Evolutionary conservation across 805 yeast genomes (phyloP).

Genomic region (Priceomyces castillae): DNA sequence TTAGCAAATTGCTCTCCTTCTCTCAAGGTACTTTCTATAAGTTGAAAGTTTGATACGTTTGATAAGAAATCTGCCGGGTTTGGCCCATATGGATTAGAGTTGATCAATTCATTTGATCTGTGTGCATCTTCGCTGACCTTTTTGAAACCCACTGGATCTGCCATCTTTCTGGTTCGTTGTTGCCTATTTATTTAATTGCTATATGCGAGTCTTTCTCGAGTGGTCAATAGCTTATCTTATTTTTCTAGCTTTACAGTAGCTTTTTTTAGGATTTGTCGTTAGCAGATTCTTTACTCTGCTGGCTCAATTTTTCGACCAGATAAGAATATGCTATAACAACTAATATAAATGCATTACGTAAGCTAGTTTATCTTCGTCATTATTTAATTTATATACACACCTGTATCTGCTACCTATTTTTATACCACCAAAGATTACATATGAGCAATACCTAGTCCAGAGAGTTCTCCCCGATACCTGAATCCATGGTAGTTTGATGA

Average conservation of each 20-base stretch:
- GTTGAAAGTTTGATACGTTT: constrained; percentile 82
- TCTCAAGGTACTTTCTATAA: constrained; percentile 92
- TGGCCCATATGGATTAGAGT: constrained; percentile 85
- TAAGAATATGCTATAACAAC: neutral
- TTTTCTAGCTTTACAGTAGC: too few relatives aligned
- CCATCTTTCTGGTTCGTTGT: constrained; percentile 13
- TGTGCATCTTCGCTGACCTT: constrained; percentile 36
- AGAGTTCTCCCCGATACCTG: neutral
- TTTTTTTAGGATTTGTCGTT: too few relatives aligned
- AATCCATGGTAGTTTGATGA: constrained; percentile 2
- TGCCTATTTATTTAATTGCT: too few relatives aligned
- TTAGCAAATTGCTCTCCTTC: constrained; percentile 99
- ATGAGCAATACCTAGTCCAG: neutral
- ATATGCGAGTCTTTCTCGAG: too few relatives aligned
- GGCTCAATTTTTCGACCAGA: neutral
- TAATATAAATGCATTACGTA: neutral
- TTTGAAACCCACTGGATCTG: constrained; percentile 33
- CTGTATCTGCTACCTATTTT: neutral
- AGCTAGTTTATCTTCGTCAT: neutral
- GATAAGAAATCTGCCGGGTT: constrained; percentile 91
- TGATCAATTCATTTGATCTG: constrained; percentile 18
- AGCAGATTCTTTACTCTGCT: too few relatives aligned
- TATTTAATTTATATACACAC: neutral
- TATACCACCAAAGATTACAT: neutral
- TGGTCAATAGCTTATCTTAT: too few relatives aligned